These are phyloP conservation scores for Paramecium pentaurelia DNA, from an alignment of 73 alveolate genomes.

Conservation along the genomic window DNA sequence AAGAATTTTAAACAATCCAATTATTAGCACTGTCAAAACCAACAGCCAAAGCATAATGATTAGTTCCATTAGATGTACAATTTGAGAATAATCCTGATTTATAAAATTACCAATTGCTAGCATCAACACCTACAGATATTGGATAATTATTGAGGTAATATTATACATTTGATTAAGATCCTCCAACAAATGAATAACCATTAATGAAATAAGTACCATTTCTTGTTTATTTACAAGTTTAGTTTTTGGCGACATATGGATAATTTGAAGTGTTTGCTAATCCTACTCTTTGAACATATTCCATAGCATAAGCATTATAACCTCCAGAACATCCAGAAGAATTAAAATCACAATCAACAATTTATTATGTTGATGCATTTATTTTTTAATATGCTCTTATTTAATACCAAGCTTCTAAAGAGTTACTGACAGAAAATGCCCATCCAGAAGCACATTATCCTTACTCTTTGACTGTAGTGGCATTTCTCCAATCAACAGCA, in stretches of 20 bases:
- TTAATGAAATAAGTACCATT: background rate
- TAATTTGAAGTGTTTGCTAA: slow-evolving; percentile 29
- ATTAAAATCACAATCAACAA: slow-evolving; percentile 40
- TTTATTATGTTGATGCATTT: slow-evolving; percentile 3
- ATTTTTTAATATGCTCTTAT: slow-evolving; percentile 2
- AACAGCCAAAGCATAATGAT: slow-evolving; percentile 80
- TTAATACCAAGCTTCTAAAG: slow-evolving; percentile 64
- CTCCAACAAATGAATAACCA: background rate
- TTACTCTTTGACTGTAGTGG: slow-evolving; percentile 71
- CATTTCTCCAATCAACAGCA: slow-evolving; percentile 57
- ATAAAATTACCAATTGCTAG: slow-evolving; percentile 71
- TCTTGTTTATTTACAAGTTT: slow-evolving; percentile 25
- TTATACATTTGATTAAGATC: background rate
- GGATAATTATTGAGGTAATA: slow-evolving; percentile 26
- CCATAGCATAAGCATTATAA: background rate
- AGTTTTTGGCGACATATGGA: slow-evolving; percentile 59
- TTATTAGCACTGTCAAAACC: slow-evolving; percentile 63
- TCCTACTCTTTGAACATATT: background rate
- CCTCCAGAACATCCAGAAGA: slow-evolving; percentile 33
- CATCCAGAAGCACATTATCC: slow-evolving; percentile 83
- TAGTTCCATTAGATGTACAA: slow-evolving; percentile 28
- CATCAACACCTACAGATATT: slow-evolving; percentile 56
- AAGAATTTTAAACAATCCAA: slow-evolving; percentile 46
- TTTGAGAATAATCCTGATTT: slow-evolving; percentile 57
- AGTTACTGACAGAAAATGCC: slow-evolving; percentile 75